Evolutionary conservation across 768 basidiomycete genomes (phyloP).

Genomic region (Hebeloma cylindrosporum): DNA sequence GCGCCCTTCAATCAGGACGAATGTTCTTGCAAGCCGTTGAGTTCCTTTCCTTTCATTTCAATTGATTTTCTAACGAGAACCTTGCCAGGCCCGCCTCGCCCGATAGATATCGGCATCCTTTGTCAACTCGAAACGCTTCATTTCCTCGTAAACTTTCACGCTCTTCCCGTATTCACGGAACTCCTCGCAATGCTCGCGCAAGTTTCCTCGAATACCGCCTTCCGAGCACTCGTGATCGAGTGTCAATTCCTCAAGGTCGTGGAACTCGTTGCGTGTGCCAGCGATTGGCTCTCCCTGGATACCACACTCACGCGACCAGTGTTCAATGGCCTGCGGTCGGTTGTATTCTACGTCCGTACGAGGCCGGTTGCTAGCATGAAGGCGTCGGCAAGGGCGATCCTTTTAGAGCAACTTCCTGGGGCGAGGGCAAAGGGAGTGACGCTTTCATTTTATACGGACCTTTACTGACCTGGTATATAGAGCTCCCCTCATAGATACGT

Average conservation of each 20-base stretch:
- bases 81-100: constrained; percentile 15
- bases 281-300: constrained; percentile 21
- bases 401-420: constrained; percentile 17
- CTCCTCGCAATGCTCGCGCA: constrained; percentile 16
- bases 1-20: constrained; percentile 16
- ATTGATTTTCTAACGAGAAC: neutral
- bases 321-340: constrained; percentile 11
- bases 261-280: constrained; percentile 18
- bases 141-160: constrained; percentile 25
- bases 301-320: constrained; percentile 2
- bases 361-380: constrained; percentile 5
- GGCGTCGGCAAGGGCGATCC: constrained; percentile 10
- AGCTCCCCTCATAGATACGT: too few species aligned
- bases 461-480: constrained; percentile 1
- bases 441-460: constrained; percentile 13
- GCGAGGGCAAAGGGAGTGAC: constrained; percentile 15
- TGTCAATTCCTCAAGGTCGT: constrained; percentile 21
- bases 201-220: constrained; percentile 14
- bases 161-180: constrained; percentile 14
- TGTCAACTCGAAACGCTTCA: constrained; percentile 12
- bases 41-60: neutral
- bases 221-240: constrained; percentile 18
- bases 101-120: constrained; percentile 17
- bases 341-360: constrained; percentile 15
- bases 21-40: constrained; percentile 13